Evolutionary conservation across 2,329 filamentous ascomycete species (phyloP).

Genomic region (Thielaviopsis cerberus): DNA sequence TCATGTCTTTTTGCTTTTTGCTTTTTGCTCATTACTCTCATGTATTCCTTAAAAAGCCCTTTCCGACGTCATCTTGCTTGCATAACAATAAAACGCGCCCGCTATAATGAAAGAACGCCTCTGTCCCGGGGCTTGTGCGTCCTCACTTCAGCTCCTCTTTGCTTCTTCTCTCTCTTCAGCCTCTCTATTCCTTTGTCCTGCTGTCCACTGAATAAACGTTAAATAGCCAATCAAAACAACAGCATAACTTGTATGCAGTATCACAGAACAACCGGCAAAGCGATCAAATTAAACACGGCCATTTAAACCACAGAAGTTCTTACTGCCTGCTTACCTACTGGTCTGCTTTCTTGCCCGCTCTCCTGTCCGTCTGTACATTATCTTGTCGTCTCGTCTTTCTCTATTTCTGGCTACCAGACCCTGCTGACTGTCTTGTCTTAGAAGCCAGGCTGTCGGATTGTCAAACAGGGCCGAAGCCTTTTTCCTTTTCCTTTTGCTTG

Average conservation of each 20-base stretch:
- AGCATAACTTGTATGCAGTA: neutral
- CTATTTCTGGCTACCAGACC: neutral
- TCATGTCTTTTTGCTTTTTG: neutral
- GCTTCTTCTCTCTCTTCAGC: neutral
- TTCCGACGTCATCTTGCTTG: neutral
- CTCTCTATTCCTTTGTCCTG: too few relatives aligned
- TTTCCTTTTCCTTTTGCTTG: neutral
- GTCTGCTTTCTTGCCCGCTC: neutral
- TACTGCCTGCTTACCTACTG: neutral
- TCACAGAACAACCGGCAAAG: neutral
- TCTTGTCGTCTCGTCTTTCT: neutral
- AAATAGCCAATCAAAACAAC: neutral
- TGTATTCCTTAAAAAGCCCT: neutral
- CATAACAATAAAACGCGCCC: neutral
- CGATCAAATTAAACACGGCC: neutral
- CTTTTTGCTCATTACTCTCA: neutral
- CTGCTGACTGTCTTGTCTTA: neutral
- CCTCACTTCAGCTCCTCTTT: neutral
- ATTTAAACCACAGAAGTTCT: neutral
- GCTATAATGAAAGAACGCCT: neutral
- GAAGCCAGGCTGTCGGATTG: neutral
- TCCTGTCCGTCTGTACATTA: neutral
- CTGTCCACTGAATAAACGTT: neutral
- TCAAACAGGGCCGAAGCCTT: neutral
- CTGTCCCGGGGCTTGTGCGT: neutral